Base-by-base conservation (phyloP, 2,329 filamentous ascomycete species). In the Colletotrichum truncatum region DNA sequence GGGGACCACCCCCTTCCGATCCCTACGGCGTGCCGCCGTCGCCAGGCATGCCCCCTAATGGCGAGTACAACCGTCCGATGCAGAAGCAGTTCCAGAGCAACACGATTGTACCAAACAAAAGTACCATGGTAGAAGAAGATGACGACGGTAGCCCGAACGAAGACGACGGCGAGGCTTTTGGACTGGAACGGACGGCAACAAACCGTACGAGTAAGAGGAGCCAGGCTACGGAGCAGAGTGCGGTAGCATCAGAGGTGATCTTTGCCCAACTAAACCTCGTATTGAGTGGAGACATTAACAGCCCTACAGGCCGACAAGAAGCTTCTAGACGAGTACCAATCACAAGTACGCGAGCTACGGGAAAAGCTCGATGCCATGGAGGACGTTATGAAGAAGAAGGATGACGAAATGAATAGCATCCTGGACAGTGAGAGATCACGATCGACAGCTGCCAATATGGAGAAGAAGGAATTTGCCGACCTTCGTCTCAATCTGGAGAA, bases 91-190 rank as follows among this genome's bases (percentile, higher is more conserved):
- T 97, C 70, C 94, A 97, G 75, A 95, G 92, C 75, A 98, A 97
- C 75, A 98, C 94, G 0, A 97, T 98, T 72, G 92, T 98, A 30
- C 96, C 96, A 1, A 98, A 98, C 75, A 99, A 98, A 80, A 97
- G 95, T 73, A 98, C 93, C 1, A 94, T 98, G 90, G 89, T 98
- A 1, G 96, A 99, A 77, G 96, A 98, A 75, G 94, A 97, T 69
- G 94, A 97, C 70, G 93, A 93, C 68, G 85, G 83, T 18, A 80
- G 79, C 18, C 85, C 87, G 14, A 74, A 89, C 66, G 82, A 85
- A 69, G 84, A 84, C 52, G 85, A 90, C 58, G 87, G 84, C 58
- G 88, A 90, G 73, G 85, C 87, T 3, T 92, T 92, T 75, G 87
- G 85, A 14, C 73, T 91, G 38, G 87, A 89, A 70, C 66, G 71